phyloP scores from a whole-genome alignment of 805 yeast genomes.

The Metschnikowia cubensis region DNA sequence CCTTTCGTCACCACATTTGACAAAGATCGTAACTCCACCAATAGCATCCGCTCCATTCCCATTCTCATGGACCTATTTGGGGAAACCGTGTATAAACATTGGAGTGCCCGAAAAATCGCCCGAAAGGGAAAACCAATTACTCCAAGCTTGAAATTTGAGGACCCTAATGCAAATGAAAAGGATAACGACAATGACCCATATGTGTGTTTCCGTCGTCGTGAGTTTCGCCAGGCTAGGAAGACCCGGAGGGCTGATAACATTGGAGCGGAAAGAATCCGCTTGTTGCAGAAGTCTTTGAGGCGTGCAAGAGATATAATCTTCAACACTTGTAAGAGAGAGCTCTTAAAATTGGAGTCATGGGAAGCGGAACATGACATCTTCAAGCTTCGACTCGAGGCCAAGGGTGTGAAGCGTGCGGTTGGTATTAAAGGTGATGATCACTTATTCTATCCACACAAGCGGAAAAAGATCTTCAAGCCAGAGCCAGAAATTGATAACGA shows the following conservation, averaged over 20 bases:
- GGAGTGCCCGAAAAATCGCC: constrained; percentile 69
- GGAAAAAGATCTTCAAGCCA: constrained; percentile 45
- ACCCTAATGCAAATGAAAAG: constrained; percentile 67
- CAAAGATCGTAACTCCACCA: constrained; percentile 28
- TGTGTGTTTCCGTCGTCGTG: constrained; percentile 92
- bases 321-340: constrained; percentile 71
- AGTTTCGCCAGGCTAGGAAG: constrained; percentile 90
- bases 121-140: constrained; percentile 66
- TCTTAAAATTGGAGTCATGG: constrained; percentile 55
- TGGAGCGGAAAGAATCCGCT: constrained; percentile 77
- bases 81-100: constrained; percentile 66
- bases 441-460: constrained; percentile 72
- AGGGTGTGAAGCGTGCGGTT: constrained; percentile 66
- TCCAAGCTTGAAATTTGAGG: constrained; percentile 80
- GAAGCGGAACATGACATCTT: constrained; percentile 65
- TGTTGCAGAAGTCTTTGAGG: constrained; percentile 70
- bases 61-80: constrained; percentile 59
- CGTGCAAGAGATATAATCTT: constrained; percentile 68
- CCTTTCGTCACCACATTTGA: constrained; percentile 61
- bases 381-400: constrained; percentile 66
- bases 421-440: constrained; percentile 84
- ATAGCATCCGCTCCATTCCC: constrained; percentile 42
- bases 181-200: constrained; percentile 90
- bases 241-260: constrained; percentile 92
- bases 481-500: constrained; percentile 37